Percentiles rank a stretch among this genome's conserved stretches.
Conservation (phyloP, 1,139 yeast genomes). For the Scheffersomyces segobiensis region DNA sequence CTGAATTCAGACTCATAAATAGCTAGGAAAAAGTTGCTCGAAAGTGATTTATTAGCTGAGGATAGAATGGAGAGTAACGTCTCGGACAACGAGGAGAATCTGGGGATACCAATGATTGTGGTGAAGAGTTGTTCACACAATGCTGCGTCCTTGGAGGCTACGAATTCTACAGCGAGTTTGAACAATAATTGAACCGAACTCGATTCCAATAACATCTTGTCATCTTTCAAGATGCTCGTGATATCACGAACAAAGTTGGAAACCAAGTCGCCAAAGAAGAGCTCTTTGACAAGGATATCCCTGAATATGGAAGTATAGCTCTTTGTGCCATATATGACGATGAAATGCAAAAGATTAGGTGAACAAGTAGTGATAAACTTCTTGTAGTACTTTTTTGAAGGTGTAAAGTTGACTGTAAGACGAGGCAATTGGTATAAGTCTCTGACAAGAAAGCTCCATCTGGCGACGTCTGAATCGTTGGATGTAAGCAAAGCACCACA, state of each 20-base stretch:
- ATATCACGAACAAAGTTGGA: conserved; percentile 19
- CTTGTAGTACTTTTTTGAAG: conserved; percentile 31
- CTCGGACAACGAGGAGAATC: conserved; percentile 37
- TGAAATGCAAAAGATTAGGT: conserved; percentile 11
- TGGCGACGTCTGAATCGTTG: conserved; percentile 7
- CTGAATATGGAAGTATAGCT: conserved; percentile 1
- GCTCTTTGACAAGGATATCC: conserved; percentile 7
- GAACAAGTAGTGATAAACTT: conserved; percentile 24
- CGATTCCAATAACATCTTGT: conserved; percentile 9
- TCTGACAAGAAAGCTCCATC: conserved; percentile 25
- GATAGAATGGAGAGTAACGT: conserved; percentile 34
- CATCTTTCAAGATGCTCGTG: conserved; percentile 6
- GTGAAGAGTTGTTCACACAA: conserved; percentile 46
- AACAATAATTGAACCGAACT: conserved; percentile 24
- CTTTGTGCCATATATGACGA: not conserved
- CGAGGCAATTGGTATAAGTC: conserved; percentile 28
- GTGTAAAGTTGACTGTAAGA: conserved; percentile 23
- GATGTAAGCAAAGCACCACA: conserved; percentile 1
- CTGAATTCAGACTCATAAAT: conserved; percentile 32
- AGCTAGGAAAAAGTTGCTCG: conserved; percentile 43
- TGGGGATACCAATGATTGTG: conserved; percentile 26
- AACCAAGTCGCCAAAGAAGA: conserved; percentile 19
- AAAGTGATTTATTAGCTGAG: conserved; percentile 42
- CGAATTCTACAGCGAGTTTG: conserved; percentile 23
- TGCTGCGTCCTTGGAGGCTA: conserved; percentile 27